Percentiles rank a stretch among this genome's conserved stretches.
phyloP scores from a whole-genome alignment of 441 rosid genomes.

The Adansonia madagascariensis region DNA sequence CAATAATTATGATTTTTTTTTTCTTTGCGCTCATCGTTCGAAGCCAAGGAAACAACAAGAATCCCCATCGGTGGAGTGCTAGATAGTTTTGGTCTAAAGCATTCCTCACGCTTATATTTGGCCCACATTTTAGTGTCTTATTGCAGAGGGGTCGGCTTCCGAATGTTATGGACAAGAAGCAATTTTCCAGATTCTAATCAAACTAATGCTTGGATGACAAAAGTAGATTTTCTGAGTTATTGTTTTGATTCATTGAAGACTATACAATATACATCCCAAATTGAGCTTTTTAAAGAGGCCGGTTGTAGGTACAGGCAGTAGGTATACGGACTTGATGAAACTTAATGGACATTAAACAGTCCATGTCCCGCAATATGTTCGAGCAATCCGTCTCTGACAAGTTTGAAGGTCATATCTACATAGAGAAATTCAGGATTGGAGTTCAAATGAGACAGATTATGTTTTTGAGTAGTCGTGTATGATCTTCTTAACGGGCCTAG shows the following conservation, averaged over 20 bases:
- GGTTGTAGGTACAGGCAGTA: not conserved
- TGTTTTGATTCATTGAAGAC: no score
- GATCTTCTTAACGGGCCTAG: not conserved
- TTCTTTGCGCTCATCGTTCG: not conserved
- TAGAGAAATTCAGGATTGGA: not conserved
- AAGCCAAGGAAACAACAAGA: constrained; percentile 7
- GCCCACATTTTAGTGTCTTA: not conserved
- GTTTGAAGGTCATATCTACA: not conserved
- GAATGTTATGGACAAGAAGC: no score
- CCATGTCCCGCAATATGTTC: not conserved
- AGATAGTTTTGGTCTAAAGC: not conserved
- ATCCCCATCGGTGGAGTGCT: not conserved
- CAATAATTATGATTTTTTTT: not conserved
- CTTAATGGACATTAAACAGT: not conserved
- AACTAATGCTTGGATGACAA: not conserved
- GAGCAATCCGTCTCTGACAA: not conserved
- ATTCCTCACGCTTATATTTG: not conserved
- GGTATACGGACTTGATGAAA: no score
- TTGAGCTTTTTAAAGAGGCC: not conserved
- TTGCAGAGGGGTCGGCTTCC: not conserved
- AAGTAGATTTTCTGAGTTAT: no score
- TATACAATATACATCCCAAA: no score
- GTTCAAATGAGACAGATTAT: not conserved
- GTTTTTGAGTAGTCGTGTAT: not conserved
- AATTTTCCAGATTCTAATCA: not conserved